phyloP scores from a whole-genome alignment of 2,329 filamentous ascomycete genomes.

The Meredithiella fracta region DNA sequence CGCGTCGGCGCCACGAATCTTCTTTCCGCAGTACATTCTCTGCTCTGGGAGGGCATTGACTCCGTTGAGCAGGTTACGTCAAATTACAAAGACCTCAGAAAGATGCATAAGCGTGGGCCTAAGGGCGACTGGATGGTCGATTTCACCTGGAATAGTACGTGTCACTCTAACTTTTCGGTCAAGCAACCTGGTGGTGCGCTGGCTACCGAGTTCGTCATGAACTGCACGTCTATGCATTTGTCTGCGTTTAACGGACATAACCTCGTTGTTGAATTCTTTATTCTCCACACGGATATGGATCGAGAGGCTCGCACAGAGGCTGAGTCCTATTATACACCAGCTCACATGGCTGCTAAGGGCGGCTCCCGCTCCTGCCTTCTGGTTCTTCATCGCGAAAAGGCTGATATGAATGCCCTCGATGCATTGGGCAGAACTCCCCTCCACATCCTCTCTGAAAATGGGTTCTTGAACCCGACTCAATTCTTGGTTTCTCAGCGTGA shows the following conservation, averaged over 20 bases:
- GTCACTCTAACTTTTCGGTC: conserved; percentile 13
- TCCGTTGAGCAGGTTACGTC: not conserved
- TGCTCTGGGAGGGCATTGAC: not conserved
- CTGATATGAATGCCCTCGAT: conserved; percentile 20
- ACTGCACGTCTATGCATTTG: conserved; percentile 14
- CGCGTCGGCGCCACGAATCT: conserved; percentile 2
- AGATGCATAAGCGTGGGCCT: conserved; percentile 1
- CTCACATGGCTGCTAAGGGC: conserved; percentile 14
- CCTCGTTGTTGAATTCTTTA: conserved; percentile 12
- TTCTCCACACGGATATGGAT: conserved; percentile 7
- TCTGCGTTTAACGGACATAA: conserved; percentile 14
- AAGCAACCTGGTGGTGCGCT: conserved; percentile 5
- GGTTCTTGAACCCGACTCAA: not conserved
- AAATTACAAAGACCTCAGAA: not conserved
- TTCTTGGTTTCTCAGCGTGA: not conserved
- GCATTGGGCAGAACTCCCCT: conserved; percentile 22
- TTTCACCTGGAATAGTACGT: conserved; percentile 13
- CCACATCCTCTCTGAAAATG: conserved; percentile 1
- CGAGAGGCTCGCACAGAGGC: conserved; percentile 2
- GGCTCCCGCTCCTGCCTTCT: conserved; percentile 16
- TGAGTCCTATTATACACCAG: conserved; percentile 3
- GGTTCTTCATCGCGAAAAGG: conserved; percentile 18
- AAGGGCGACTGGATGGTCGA: not conserved
- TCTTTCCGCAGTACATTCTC: not conserved
- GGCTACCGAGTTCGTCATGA: not conserved